Evolutionary conservation across 345 rosid species (phyloP).

Genomic region (Linum usitatissimum): DNA sequence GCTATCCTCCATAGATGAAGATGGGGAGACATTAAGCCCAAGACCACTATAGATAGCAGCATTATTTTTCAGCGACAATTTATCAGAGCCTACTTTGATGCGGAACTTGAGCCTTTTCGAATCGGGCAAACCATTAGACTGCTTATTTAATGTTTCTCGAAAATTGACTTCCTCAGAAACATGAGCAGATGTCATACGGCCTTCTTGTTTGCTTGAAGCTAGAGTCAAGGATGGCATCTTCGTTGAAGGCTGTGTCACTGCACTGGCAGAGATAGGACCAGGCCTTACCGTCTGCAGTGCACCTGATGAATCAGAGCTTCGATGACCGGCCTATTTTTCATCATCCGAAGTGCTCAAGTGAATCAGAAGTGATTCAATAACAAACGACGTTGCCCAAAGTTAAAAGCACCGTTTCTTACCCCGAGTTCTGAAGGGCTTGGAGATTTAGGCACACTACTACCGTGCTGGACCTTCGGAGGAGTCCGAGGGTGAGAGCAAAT

Average conservation of each 20-base stretch:
- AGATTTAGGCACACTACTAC: conserved; percentile 33
- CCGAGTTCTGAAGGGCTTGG: conserved; percentile 47
- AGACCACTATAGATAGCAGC: conserved; percentile 60
- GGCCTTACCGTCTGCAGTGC: conserved; percentile 31
- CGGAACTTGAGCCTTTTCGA: conserved; percentile 62
- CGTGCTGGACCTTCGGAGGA: conserved; percentile 41
- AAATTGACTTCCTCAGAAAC: conserved; percentile 29
- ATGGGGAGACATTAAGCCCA: conserved; percentile 66
- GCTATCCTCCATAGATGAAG: conserved; percentile 58
- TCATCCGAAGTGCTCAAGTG: background rate
- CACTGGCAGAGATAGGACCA: conserved; percentile 30
- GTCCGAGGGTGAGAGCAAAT: conserved; percentile 47
- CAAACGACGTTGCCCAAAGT: background rate
- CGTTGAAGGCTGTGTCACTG: conserved; percentile 22
- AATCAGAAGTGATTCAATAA: background rate
- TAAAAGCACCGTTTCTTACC: conserved; percentile 33
- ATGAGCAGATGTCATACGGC: conserved; percentile 23
- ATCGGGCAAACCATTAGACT: conserved; percentile 35
- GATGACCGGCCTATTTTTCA: conserved; percentile 36
- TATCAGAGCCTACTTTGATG: conserved; percentile 71
- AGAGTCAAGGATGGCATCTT: conserved; percentile 27
- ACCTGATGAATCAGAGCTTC: conserved; percentile 27
- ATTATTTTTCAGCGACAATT: conserved; percentile 52
- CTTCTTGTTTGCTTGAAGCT: conserved; percentile 35
- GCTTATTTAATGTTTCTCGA: conserved; percentile 26